Evolutionary conservation across 148 eudicot species (phyloP).

Genomic region (Vaccinium myrtillus): DNA sequence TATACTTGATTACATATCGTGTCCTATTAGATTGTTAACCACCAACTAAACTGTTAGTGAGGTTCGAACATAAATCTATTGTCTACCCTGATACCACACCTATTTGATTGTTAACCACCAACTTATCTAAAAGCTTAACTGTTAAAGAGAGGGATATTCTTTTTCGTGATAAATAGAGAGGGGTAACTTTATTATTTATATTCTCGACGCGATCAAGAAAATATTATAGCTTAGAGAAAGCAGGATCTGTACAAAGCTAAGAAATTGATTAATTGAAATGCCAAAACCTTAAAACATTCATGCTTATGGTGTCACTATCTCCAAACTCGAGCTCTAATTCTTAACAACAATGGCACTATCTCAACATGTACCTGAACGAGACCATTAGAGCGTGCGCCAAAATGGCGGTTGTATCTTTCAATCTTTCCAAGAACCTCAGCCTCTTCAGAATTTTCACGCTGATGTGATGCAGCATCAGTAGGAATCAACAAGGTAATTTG

Average conservation of each 20-base stretch:
- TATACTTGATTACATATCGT: background rate
- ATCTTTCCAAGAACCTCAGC: constrained; percentile 50
- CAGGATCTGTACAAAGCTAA: background rate
- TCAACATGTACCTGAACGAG: constrained; percentile 58
- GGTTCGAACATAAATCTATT: no score
- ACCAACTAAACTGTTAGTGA: no score
- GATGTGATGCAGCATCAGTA: constrained; percentile 51
- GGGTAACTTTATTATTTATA: no score
- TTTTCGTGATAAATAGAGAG: no score
- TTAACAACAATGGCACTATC: background rate
- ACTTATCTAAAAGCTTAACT: no score
- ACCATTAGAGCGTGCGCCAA: constrained; percentile 59
- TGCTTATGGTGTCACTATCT: background rate
- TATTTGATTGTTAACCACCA: no score
- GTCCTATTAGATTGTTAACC: no score
- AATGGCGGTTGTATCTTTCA: constrained; percentile 71
- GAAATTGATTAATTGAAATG: background rate
- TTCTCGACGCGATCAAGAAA: background rate
- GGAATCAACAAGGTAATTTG: constrained; percentile 81
- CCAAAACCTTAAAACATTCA: background rate
- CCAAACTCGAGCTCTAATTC: background rate
- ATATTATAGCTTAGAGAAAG: background rate
- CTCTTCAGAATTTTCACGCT: constrained; percentile 45
- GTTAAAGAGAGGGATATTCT: no score
- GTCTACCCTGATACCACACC: no score